A percentile compares a stretch with the other conserved stretches of the same genome.
These are phyloP conservation scores for Fremontodendron californicum DNA, from an alignment of 345 rosid species.

Conservation along the genomic window DNA sequence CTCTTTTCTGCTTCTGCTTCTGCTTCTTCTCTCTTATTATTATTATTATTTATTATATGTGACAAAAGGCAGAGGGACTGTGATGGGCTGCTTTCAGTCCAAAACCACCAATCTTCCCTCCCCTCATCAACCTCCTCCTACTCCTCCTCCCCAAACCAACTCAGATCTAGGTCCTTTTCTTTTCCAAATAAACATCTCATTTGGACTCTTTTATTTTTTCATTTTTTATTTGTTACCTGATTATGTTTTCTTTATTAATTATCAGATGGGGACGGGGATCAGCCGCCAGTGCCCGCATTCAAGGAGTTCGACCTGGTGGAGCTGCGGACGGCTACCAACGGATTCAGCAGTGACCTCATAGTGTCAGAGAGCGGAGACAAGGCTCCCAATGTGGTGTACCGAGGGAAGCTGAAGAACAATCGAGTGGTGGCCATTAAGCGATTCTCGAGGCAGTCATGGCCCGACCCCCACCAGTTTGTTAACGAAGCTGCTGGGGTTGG, in stretches of 20 bases:
- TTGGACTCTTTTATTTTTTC: neutral
- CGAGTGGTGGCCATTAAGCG: slow-evolving; percentile 76
- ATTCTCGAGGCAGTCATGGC: slow-evolving; percentile 95
- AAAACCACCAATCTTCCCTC: slow-evolving; percentile 71
- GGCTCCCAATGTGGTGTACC: slow-evolving; percentile 89
- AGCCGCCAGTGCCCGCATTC: slow-evolving; percentile 49
- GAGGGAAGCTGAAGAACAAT: slow-evolving; percentile 69
- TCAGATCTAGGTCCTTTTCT: slow-evolving; percentile 60
- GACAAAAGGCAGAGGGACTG: neutral
- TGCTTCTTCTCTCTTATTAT: neutral
- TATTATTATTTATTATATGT: neutral
- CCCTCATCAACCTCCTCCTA: slow-evolving; percentile 55
- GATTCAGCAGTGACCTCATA: slow-evolving; percentile 64
- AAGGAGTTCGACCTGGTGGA: slow-evolving; percentile 64
- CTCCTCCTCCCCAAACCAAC: slow-evolving; percentile 36
- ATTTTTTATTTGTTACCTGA: neutral
- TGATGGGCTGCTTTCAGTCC: slow-evolving; percentile 93
- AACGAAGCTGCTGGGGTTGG: slow-evolving; percentile 91
- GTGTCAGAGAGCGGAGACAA: slow-evolving; percentile 96
- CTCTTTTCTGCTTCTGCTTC: neutral
- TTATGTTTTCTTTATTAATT: neutral
- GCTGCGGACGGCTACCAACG: slow-evolving; percentile 75
- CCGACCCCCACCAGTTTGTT: slow-evolving; percentile 90
- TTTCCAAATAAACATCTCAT: neutral
- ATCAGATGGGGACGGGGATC: slow-evolving; percentile 38